Percentiles rank a stretch among this genome's conserved stretches.
These are phyloP conservation scores for Elsinoe fawcettii DNA, from an alignment of 2,329 filamentous ascomycete genomes.

Conservation along the genomic window DNA sequence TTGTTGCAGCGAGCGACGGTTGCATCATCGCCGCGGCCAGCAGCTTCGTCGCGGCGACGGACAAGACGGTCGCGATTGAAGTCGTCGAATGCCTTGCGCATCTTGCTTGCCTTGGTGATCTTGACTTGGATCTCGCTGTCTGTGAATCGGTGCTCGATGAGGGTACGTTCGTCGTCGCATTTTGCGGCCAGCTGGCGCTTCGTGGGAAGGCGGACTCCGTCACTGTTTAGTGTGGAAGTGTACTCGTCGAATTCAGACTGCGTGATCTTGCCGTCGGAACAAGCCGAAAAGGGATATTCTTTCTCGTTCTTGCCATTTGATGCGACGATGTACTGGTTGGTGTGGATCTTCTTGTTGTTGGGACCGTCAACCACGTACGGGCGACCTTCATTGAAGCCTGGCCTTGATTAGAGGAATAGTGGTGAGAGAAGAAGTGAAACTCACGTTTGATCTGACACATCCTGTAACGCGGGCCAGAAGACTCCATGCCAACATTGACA, in stretches of 20 bases:
- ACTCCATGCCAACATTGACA: constrained; percentile 65
- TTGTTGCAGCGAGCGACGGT: constrained; percentile 42
- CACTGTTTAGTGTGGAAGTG: constrained; percentile 63
- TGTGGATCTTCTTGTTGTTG: constrained; percentile 69
- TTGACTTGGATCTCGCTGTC: constrained; percentile 75
- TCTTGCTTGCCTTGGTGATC: constrained; percentile 60
- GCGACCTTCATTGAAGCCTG: constrained; percentile 68
- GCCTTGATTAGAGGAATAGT: constrained; percentile 23
- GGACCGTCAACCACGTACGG: constrained; percentile 73
- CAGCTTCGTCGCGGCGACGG: constrained; percentile 59
- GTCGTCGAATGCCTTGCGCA: constrained; percentile 54
- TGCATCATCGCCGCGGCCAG: constrained; percentile 55
- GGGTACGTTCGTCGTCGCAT: constrained; percentile 68
- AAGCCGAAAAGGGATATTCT: constrained; percentile 82
- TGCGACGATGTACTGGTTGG: constrained; percentile 74
- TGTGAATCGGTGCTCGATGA: constrained; percentile 75
- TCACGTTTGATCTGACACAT: constrained; percentile 81
- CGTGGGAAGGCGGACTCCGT: constrained; percentile 67
- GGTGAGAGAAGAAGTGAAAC: constrained; percentile 17
- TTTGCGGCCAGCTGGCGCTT: constrained; percentile 61
- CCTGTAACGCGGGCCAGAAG: constrained; percentile 70
- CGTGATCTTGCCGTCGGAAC: constrained; percentile 76
- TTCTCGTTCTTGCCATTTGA: constrained; percentile 76
- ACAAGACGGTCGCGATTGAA: constrained; percentile 61
- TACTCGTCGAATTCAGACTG: constrained; percentile 76